Evolutionary conservation across 345 rosid genomes (phyloP).

Genomic region (Eucalyptus regnans): DNA sequence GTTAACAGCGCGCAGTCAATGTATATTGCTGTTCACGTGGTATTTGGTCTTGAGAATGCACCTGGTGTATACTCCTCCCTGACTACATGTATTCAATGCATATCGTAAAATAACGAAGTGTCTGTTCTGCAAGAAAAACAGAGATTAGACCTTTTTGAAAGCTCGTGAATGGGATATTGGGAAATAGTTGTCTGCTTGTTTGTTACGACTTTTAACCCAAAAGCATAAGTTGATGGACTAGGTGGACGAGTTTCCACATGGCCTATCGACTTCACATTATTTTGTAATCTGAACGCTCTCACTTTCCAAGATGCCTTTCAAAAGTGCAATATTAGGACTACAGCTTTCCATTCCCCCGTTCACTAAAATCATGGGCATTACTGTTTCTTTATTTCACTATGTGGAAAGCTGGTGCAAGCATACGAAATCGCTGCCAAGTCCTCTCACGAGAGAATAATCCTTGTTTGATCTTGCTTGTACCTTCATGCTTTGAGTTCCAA

Average conservation of each 20-base stretch:
- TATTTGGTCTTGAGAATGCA: no score
- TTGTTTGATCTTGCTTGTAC: neutral
- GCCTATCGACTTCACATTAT: neutral
- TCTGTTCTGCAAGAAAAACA: no score
- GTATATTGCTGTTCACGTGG: no score
- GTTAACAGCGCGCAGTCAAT: no score
- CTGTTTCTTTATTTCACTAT: neutral
- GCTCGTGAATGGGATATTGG: neutral
- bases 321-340: neutral
- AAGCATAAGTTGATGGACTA: neutral
- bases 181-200: neutral
- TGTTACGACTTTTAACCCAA: neutral
- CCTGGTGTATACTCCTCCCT: neutral
- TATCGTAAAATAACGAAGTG: neutral
- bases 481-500: neutral
- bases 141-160: neutral
- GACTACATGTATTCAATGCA: neutral
- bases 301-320: no score
- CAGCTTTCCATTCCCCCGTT: neutral
- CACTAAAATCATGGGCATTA: neutral
- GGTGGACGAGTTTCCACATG: neutral
- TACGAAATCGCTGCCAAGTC: accelerated
- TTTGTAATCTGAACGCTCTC: neutral
- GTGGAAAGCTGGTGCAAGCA: neutral
- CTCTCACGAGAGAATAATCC: neutral